A percentile compares a stretch with the other conserved stretches of the same genome.
phyloP scores from a whole-genome alignment of 805 yeast species.

The Kuraishia cidri region DNA sequence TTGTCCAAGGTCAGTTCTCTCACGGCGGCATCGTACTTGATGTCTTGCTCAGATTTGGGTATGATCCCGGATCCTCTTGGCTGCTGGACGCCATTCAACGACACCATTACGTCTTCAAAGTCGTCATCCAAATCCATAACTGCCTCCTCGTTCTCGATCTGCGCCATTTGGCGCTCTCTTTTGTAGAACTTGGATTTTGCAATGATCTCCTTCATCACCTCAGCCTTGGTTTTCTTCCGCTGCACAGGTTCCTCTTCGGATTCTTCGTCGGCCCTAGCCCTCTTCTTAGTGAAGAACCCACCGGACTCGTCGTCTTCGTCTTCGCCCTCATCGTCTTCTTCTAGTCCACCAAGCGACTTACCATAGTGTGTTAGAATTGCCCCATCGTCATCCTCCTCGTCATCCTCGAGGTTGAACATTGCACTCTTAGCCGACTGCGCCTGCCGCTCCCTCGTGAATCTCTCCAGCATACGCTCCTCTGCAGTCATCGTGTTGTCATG shows the following conservation, averaged over 20 bases:
- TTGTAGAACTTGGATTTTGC: conserved; percentile 76
- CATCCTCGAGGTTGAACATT: conserved; percentile 70
- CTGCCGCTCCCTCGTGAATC: conserved; percentile 87
- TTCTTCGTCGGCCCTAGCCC: conserved; percentile 12
- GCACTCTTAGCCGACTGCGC: conserved; percentile 44
- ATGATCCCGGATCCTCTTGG: conserved; percentile 15
- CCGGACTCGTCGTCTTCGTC: conserved; percentile 24
- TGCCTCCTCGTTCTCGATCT: conserved; percentile 48
- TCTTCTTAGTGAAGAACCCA: conserved; percentile 24
- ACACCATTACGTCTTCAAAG: conserved; percentile 62
- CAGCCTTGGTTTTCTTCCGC: conserved; percentile 72
- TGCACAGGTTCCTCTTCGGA: conserved; percentile 26
- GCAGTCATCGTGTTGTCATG: conserved; percentile 57
- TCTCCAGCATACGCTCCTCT: conserved; percentile 91
- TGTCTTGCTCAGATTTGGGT: conserved; percentile 30
- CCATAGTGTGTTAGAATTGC: conserved; percentile 72
- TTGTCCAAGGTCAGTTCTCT: conserved; percentile 60
- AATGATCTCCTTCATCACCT: conserved; percentile 79
- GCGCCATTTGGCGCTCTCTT: conserved; percentile 63
- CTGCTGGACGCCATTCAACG: conserved; percentile 23
- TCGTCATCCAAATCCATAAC: conserved; percentile 66
- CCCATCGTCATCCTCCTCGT: conserved; percentile 36
- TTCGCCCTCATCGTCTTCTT: conserved; percentile 35
- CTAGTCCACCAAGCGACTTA: conserved; percentile 53
- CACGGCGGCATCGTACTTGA: conserved; percentile 57